Percentiles rank a stretch among this genome's conserved stretches.
Evolutionary conservation across 768 basidiomycete species (phyloP).

Genomic region (Trichaptum fuscoviolaceum): DNA sequence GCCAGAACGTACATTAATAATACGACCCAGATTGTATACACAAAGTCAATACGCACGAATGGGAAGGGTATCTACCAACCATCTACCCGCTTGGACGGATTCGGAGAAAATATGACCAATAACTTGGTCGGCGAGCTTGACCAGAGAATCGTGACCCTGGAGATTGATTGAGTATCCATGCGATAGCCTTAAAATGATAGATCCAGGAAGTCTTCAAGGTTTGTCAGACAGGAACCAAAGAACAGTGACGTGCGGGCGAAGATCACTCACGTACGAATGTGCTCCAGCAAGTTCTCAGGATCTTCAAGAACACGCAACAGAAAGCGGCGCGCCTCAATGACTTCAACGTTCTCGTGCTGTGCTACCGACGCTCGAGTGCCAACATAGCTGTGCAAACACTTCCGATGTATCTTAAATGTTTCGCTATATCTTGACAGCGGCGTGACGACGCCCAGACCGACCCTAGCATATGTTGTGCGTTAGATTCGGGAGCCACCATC

Average conservation of each 20-base stretch:
- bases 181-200: background rate
- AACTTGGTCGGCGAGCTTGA: background rate
- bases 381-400: slow-evolving; percentile 34
- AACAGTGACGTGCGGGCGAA: too few relatives aligned
- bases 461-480: too few relatives aligned
- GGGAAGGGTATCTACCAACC: background rate
- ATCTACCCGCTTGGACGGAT: background rate
- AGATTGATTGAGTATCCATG: background rate
- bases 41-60: background rate
- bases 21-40: slow-evolving; percentile 9
- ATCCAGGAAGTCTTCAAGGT: background rate
- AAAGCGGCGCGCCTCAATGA: slow-evolving; percentile 32
- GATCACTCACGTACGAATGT: slow-evolving; percentile 13
- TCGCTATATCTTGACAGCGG: too few relatives aligned
- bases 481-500: too few relatives aligned
- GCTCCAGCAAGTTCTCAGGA: slow-evolving; percentile 9
- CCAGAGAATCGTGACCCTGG: background rate
- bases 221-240: too few relatives aligned
- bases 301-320: slow-evolving; percentile 8
- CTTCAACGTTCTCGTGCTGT: slow-evolving; percentile 30
- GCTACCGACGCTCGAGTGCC: slow-evolving; percentile 34
- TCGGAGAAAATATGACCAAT: background rate
- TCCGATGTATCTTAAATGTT: slow-evolving; percentile 19
- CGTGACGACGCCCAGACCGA: too few relatives aligned
- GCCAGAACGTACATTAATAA: background rate